A percentile compares a stretch with the other conserved stretches of the same genome.
Conservation (phyloP, 768 basidiomycete species). For the Gloeostereum incarnatum region DNA sequence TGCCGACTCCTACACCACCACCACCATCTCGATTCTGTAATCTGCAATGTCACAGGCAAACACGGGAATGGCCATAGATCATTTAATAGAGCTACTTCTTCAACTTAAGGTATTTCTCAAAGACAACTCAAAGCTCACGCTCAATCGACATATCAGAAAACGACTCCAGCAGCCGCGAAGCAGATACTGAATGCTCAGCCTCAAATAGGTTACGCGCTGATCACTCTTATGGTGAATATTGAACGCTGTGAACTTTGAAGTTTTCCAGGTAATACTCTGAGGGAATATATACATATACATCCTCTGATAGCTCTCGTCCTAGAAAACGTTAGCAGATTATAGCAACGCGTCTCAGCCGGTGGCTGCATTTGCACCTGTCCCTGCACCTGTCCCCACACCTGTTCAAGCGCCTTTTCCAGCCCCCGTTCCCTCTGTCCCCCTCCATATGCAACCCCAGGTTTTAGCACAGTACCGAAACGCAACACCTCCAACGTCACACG, state of each 20-base stretch:
- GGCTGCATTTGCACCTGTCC: conserved; percentile 9
- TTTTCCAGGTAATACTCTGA: conserved; percentile 53
- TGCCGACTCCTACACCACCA: too few species aligned
- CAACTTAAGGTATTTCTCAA: conserved; percentile 47
- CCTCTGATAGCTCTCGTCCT: too few species aligned
- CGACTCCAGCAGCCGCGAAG: conserved; percentile 60
- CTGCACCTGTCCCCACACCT: too few species aligned
- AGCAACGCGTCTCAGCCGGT: conserved; percentile 18
- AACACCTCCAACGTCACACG: too few species aligned
- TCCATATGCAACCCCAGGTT: too few species aligned
- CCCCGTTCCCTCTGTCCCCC: too few species aligned
- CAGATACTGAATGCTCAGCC: conserved; percentile 65
- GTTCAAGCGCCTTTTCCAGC: too few species aligned
- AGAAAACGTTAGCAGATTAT: conserved; percentile 61
- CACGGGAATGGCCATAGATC: conserved; percentile 48
- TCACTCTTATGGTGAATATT: conserved; percentile 72
- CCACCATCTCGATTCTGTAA: too few species aligned
- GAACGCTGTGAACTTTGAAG: conserved; percentile 65
- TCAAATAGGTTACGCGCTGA: conserved; percentile 68
- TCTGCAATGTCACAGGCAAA: too few species aligned
- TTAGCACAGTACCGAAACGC: too few species aligned
- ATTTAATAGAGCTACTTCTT: conserved; percentile 66
- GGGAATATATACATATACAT: not conserved
- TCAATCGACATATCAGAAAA: conserved; percentile 53
- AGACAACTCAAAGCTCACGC: not conserved